Conservation (phyloP, 192 early-diverging fungal genomes). For the Martensiomyces pterosporus region DNA sequence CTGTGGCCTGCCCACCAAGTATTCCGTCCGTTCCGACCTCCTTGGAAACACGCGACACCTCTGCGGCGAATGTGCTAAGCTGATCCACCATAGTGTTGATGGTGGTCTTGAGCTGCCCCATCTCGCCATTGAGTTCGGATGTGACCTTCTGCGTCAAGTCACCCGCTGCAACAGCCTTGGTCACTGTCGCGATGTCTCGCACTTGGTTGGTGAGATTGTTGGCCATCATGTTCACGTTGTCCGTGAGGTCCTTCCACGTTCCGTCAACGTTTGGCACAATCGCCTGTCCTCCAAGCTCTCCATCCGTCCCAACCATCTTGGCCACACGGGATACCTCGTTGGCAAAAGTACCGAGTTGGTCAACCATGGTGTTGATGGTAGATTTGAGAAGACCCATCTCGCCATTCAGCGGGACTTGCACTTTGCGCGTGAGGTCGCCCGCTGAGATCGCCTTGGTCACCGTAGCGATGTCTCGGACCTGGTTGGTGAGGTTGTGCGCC, state of each 20-base stretch:
- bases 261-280: constrained; percentile 32
- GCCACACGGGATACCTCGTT: constrained; percentile 60
- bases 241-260: constrained; percentile 55
- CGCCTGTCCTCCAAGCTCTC: constrained; percentile 64
- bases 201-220: constrained; percentile 55
- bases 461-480: constrained; percentile 51
- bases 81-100: constrained; percentile 58
- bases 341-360: constrained; percentile 53
- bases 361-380: constrained; percentile 51
- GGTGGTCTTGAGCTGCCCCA: constrained; percentile 50
- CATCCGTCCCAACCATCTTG: constrained; percentile 60
- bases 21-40: constrained; percentile 65
- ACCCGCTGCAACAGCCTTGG: constrained; percentile 52
- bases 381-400: constrained; percentile 51
- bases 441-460: constrained; percentile 56
- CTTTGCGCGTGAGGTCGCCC: constrained; percentile 49
- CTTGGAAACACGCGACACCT: constrained; percentile 61
- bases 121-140: constrained; percentile 50
- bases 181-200: constrained; percentile 54
- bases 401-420: constrained; percentile 47
- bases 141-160: constrained; percentile 53
- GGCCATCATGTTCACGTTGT: constrained; percentile 57
- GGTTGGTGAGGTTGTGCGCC: constrained; percentile 47
- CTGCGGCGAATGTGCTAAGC: constrained; percentile 52
- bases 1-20: constrained; percentile 57